Evolutionary conservation across 1,139 yeast genomes (phyloP).

Genomic region (Candida frijolesensis): DNA sequence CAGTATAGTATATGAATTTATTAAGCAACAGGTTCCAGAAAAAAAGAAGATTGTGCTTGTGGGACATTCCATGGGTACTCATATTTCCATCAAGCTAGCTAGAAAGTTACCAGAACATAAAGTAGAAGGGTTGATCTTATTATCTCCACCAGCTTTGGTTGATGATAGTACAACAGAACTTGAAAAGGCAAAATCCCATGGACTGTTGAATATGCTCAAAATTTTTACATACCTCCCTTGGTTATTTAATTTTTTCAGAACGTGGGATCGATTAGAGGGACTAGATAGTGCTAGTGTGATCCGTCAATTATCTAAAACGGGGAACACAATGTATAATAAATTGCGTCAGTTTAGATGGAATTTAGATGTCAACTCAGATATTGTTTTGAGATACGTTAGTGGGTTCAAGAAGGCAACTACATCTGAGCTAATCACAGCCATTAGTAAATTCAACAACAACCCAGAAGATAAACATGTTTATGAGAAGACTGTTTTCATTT

Average conservation of each 20-base stretch:
- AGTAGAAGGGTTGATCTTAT: constrained; percentile 50
- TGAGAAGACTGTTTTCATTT: constrained; percentile 51
- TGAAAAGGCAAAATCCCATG: not conserved
- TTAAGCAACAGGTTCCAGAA: constrained; percentile 40
- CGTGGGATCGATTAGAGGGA: constrained; percentile 66
- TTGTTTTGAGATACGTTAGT: constrained; percentile 54
- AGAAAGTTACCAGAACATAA: constrained; percentile 37
- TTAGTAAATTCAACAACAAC: constrained; percentile 37
- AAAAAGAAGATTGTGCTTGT: constrained; percentile 57
- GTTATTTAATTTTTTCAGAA: constrained; percentile 56
- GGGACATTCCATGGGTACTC: constrained; percentile 80
- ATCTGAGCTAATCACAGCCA: constrained; percentile 47
- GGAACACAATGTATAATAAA: constrained; percentile 42
- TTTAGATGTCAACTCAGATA: constrained; percentile 58
- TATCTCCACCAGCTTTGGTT: constrained; percentile 57
- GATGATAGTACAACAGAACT: constrained; percentile 23
- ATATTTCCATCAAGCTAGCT: constrained; percentile 52
- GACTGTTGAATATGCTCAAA: constrained; percentile 19
- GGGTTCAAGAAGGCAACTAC: constrained; percentile 49
- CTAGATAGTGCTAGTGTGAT: constrained; percentile 57
- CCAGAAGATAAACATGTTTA: constrained; percentile 33
- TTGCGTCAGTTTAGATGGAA: constrained; percentile 72
- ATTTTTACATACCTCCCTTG: constrained; percentile 47
- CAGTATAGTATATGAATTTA: constrained; percentile 42
- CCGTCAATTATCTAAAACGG: constrained; percentile 48